Evolutionary conservation across 768 basidiomycete species (phyloP).

Genomic region (Imleria badia): DNA sequence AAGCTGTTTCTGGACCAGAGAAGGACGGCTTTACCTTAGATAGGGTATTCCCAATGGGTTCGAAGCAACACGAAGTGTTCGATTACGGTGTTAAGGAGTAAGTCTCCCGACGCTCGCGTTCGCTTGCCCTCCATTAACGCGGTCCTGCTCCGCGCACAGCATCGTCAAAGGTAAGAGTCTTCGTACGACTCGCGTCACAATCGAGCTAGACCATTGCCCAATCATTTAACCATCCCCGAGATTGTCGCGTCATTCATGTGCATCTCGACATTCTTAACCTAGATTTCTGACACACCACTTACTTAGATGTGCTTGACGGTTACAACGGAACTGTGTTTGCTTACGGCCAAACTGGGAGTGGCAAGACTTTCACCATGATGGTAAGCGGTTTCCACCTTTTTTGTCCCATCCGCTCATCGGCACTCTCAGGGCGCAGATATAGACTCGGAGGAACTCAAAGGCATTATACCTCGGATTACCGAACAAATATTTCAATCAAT

Average conservation of each 20-base stretch:
- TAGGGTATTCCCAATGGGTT: slow-evolving; percentile 90
- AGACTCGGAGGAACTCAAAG: slow-evolving; percentile 88
- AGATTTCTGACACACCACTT: slow-evolving; percentile 20
- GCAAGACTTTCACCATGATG: slow-evolving; percentile 99
- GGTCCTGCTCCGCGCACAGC: slow-evolving; percentile 37
- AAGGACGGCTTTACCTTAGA: slow-evolving; percentile 98
- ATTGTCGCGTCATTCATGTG: slow-evolving; percentile 2
- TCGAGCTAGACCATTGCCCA: not conserved
- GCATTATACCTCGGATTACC: slow-evolving; percentile 96
- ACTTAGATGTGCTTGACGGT: slow-evolving; percentile 95
- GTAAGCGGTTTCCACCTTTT: slow-evolving; percentile 39
- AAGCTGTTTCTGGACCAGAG: slow-evolving; percentile 77
- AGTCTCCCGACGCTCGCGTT: slow-evolving; percentile 33
- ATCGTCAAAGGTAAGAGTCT: slow-evolving; percentile 78
- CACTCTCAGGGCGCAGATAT: slow-evolving; percentile 87
- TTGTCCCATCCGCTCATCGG: slow-evolving; percentile 8
- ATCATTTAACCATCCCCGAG: not conserved
- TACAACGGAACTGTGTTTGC: slow-evolving; percentile 99
- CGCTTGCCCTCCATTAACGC: slow-evolving; percentile 17
- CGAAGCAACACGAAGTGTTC: slow-evolving; percentile 91
- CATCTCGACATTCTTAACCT: not conserved
- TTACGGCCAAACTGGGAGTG: slow-evolving; percentile 96
- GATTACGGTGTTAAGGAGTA: slow-evolving; percentile 98
- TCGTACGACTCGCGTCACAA: not conserved
- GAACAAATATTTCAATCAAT: slow-evolving; percentile 99